Conservation (phyloP, 2,329 filamentous ascomycete species). For the Trematosphaeria pertusa region DNA sequence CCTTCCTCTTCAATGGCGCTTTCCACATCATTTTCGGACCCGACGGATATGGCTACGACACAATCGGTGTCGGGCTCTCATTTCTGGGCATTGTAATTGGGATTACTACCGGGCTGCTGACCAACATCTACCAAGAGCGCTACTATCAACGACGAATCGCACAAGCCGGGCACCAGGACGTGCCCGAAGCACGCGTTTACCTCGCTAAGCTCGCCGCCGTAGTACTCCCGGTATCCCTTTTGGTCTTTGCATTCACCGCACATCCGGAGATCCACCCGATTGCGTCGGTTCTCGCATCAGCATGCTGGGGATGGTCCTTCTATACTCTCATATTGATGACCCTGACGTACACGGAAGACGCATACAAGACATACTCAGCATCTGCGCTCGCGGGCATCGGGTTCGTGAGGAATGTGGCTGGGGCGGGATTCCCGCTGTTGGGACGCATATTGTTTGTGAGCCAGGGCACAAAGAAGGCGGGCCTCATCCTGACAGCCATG, state of each 20-base stretch:
- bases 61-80: constrained; percentile 49
- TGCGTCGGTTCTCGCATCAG: constrained; percentile 57
- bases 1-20: constrained; percentile 59
- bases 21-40: constrained; percentile 58
- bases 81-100: constrained; percentile 52
- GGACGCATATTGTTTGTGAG: constrained; percentile 39
- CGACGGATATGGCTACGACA: constrained; percentile 44
- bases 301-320: constrained; percentile 60
- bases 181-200: constrained; percentile 54
- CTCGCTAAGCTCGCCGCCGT: constrained; percentile 51
- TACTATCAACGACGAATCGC: constrained; percentile 49
- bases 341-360: constrained; percentile 58
- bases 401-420: constrained; percentile 47
- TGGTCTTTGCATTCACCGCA: constrained; percentile 48
- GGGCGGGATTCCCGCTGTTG: constrained; percentile 42
- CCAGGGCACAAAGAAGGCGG: constrained; percentile 40
- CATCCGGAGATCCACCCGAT: constrained; percentile 41
- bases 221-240: constrained; percentile 40
- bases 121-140: constrained; percentile 55
- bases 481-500: constrained; percentile 35
- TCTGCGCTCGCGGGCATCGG: constrained; percentile 52
- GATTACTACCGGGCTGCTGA: constrained; percentile 52
- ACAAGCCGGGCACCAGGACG: constrained; percentile 39
- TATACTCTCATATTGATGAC: constrained; percentile 60
- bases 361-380: constrained; percentile 55